Percentiles rank a stretch among this genome's conserved stretches.
These are phyloP conservation scores for Pseudogymnoascus verrucosus DNA, from an alignment of 2,329 filamentous ascomycete genomes.

Conservation along the genomic window DNA sequence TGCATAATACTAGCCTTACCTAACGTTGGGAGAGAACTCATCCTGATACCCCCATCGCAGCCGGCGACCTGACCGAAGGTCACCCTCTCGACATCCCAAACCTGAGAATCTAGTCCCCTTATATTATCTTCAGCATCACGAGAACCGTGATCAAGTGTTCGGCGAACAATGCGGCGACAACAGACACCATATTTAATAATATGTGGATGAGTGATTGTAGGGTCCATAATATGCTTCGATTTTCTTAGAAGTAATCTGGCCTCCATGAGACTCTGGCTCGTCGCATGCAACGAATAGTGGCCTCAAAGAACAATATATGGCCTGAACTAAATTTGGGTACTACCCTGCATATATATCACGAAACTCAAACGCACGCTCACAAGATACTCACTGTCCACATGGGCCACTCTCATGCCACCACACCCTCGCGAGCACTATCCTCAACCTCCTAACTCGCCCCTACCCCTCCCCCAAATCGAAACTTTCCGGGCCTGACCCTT, in stretches of 20 bases:
- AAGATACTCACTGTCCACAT: neutral
- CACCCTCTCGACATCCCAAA: neutral
- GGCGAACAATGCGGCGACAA: no score
- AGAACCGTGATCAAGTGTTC: no score
- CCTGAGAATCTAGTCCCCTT: no score
- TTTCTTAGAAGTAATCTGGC: neutral
- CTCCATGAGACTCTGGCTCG: no score
- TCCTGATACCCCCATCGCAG: neutral
- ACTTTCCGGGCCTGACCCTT: slow-evolving; percentile 73
- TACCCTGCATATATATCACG: neutral
- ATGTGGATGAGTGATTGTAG: no score
- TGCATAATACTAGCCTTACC: neutral
- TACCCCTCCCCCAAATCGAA: slow-evolving; percentile 46
- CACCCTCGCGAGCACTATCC: neutral
- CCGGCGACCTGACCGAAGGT: neutral
- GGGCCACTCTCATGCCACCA: neutral
- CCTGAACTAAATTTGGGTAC: neutral
- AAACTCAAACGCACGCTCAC: neutral
- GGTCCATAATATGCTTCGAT: neutral
- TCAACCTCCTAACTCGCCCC: slow-evolving; percentile 22
- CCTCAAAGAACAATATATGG: no score
- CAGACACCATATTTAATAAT: no score
- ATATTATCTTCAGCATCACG: no score
- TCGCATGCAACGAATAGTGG: no score
- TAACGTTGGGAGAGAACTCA: neutral